Evolutionary conservation across 441 rosid species (phyloP).

Genomic region (Croton setiger): DNA sequence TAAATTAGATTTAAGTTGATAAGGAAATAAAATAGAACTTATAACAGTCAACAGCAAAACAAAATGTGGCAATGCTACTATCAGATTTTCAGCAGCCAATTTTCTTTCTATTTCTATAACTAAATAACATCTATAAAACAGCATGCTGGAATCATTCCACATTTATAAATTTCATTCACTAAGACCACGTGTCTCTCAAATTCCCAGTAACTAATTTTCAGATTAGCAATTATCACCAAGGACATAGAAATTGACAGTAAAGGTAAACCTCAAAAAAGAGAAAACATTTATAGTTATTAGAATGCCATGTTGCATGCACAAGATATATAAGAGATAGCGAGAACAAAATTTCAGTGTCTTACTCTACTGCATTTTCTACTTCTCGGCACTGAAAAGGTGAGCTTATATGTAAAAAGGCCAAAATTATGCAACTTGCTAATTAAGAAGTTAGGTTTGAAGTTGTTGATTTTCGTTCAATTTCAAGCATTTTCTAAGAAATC

Average conservation of each 20-base stretch:
- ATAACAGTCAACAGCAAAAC: neutral
- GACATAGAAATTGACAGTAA: neutral
- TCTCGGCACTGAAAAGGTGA: no score
- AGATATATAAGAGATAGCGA: neutral
- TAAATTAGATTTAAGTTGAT: neutral
- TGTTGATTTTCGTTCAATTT: no score
- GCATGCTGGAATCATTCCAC: neutral
- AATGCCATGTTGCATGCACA: neutral
- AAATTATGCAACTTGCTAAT: no score
- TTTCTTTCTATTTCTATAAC: neutral
- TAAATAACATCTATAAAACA: neutral
- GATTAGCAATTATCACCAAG: neutral
- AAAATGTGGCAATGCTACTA: no score
- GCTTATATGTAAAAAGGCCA: no score
- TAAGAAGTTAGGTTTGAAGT: no score
- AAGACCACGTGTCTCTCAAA: neutral
- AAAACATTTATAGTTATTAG: neutral
- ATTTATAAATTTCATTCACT: neutral
- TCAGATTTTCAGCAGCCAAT: neutral
- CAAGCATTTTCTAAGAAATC: no score
- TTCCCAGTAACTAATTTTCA: neutral
- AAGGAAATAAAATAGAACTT: neutral
- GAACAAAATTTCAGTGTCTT: no score
- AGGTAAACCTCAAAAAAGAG: neutral
- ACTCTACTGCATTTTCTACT: no score